Evolutionary conservation across 2,329 filamentous ascomycete species (phyloP), one percentile per base, ranked within the genome.

Genomic region (Pestalotiopsis sp.): DNA sequence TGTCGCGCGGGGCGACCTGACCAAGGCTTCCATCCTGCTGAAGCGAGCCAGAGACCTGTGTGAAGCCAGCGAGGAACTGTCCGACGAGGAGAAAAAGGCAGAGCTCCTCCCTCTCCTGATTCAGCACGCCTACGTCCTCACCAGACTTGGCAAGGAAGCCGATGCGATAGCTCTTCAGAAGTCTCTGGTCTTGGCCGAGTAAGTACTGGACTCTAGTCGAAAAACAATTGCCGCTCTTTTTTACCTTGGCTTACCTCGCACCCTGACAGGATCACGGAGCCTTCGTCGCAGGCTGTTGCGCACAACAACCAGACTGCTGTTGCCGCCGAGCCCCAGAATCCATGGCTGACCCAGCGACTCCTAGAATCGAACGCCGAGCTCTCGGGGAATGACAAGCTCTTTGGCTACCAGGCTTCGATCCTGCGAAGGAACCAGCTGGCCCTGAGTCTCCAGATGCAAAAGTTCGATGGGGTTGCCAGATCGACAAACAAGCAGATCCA

Each of bases 21-120:
- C 81, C 4, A 87, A 89, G 72, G 93, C 89, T 1, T 85, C 89
- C 25, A 82, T 91, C 27, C 83, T 95, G 68, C 81, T 96, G 69
- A 92, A 91, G 79, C 86, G 91, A 66, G 90, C 93, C 2, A 87
- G 86, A 73, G 87, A 90, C 72, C 82, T 95, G 23, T 96, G 93
- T 76, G 89, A 92, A 76, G 87, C 87, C 4, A 86, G 92, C 13
- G 92, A 94, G 64, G 93, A 95, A 69, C 81, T 95, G 69, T 86
- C 84, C 20, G 89, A 93, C 4, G 90, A 92, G 65, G 93, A 96
- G 72, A 94, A 93, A 82, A 85, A 88, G 77, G 86, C 87, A 0
- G 93, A 97, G 79, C 81, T 94, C 71, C 82, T 93, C 38, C 92
- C 93, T 11, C 94, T 97, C 68, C 84, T 90, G 39, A 87, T 93